phyloP scores from a whole-genome alignment of 352 stramenopile species.

The Pythium aquatile region DNA sequence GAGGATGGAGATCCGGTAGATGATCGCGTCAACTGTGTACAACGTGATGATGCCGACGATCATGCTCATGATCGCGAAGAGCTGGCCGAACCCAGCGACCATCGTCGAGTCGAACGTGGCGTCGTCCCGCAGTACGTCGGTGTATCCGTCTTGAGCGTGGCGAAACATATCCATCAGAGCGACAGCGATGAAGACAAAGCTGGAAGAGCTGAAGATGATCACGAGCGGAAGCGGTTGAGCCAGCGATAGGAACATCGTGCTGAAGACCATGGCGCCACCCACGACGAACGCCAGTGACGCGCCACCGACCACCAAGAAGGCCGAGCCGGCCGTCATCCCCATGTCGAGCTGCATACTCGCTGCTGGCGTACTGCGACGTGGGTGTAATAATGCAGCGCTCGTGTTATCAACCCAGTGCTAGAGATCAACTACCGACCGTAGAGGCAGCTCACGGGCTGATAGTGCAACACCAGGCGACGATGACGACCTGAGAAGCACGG shows the following conservation, averaged over 20 bases:
- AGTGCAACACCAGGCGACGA: background rate
- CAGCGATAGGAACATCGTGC: constrained; percentile 23
- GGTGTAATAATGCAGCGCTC: background rate
- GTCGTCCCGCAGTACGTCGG: background rate
- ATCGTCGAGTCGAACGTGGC: background rate
- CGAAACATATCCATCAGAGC: constrained; percentile 19
- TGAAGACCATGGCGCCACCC: constrained; percentile 31
- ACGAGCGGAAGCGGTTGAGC: constrained; percentile 24
- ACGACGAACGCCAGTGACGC: constrained; percentile 21
- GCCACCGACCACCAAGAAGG: constrained; percentile 23
- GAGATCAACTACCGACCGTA: background rate
- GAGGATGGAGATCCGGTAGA: constrained; percentile 24
- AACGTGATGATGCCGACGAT: constrained; percentile 21
- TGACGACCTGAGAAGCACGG: constrained; percentile 4
- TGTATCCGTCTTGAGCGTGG: constrained; percentile 14
- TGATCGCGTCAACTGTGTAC: constrained; percentile 20
- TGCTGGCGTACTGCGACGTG: background rate
- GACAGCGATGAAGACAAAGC: constrained; percentile 25
- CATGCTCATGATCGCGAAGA: constrained; percentile 21
- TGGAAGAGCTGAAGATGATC: constrained; percentile 29
- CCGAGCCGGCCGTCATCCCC: constrained; percentile 14
- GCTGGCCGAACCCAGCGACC: constrained; percentile 6
- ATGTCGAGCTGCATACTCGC: constrained; percentile 16
- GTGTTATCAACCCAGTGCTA: background rate
- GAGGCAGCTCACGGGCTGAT: background rate